Evolutionary conservation across 345 rosid genomes (phyloP), one percentile per base, ranked within the genome.

Genomic region (Citrus inodora): DNA sequence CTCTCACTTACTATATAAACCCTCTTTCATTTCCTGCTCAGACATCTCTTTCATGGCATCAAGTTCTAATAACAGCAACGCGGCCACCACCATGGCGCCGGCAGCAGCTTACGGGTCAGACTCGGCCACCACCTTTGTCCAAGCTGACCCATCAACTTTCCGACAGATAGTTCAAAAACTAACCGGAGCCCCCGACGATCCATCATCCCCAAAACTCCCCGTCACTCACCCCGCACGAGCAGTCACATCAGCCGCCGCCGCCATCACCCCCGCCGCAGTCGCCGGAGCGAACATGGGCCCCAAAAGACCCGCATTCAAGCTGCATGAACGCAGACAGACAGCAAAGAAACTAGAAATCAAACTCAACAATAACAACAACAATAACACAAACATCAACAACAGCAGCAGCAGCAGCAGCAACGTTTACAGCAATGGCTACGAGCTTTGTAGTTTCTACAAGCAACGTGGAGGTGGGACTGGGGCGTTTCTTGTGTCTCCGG

Each of bases 111-210:
- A 84, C 70, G 87, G 89, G 60, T 67, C 88, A 76, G 92, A 93
- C 79, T 76, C 84, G 24, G 61, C 81, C 9, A 94, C 96, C 78
- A 92, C 94, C 80, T 92, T 94, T 70, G 94, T 94, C 78, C 94
- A 94, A 78, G 96, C 97, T 56, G 91, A 94, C 77, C 95, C 97
- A 6, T 91, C 94, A 19, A 92, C 80, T 60, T 94, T 94, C 89
- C 94, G 97, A 1, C 78, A 92, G 84, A 88, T 94, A 60, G 98
- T 94, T 73, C 98, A 94, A 79, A 88, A 87, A 79, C 94, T 94
- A 55, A 94, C 98, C 35, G 98, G 98, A 30, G 92, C 94, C 55
- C 82, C 88, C 3, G 94, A 89, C 9, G 82, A 85, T 40, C 63
- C 87, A 46, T 65, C 82, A 30, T n/a, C 87, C 73, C 92, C 71